Evolutionary conservation across 768 basidiomycete species (phyloP), one percentile per base, ranked within the genome.

Genomic region (Clitopilus passeckerianus): DNA sequence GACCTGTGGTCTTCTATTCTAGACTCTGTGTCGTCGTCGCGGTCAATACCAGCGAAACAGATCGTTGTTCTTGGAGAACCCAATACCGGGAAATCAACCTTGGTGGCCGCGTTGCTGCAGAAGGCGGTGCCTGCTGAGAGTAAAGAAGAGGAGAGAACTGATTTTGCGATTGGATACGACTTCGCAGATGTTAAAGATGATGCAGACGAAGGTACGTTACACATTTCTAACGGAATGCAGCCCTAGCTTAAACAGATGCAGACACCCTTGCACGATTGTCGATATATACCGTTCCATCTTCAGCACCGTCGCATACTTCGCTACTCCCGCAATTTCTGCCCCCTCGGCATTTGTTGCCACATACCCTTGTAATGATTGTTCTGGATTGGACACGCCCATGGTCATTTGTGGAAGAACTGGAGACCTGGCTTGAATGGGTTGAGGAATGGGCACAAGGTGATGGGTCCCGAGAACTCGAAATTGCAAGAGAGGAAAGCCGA

Each of bases 361-460:
- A 92, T 62, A 89, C 90, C 0, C 77, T 92, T 30, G 85, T 94
- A 50, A 75, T 97, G 67, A 90, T 98, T 65, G 85, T 88, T 0
- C 76, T 99, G 9, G 96, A 99, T 71, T 99, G 97, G 96, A 96
- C 94, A 64, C 84, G 84, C 63, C 96, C 96, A 0, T 95, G 93
- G 86, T 84, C 87, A 1, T 98, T 98, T 70, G 75, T 97, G 1
- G 84, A 89, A 14, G 90, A 98, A 66, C 74, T 99, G 9, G 77
- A 90, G 61, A 81, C 75, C 52, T 98, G 96, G 96, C 74, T 98
- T 53, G 73, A 70, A 52, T 95, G 94, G 91, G 79, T 97, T 6
- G 92, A 96, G 67, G 72, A 73, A 23, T 94, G 93, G 92, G 81
- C 84, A 0, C 83, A 85, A 58, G 85, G 85, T 1, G 90, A 92